Conservation (phyloP, 2,329 filamentous ascomycete genomes). For the Alternaria conjuncta region DNA sequence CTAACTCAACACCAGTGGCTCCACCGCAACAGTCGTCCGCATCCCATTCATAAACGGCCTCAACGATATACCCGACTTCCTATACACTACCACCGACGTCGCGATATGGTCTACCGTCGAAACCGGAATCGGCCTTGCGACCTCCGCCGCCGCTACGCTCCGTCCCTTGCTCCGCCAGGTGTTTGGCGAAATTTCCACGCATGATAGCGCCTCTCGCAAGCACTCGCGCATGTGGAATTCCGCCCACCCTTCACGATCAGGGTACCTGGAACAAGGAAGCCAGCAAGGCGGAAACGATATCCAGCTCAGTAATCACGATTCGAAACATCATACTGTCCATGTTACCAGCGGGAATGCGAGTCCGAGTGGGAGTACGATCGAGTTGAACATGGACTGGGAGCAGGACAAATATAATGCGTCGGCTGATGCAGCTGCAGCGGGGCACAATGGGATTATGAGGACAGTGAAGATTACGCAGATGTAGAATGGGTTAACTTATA, state of each 20-base stretch:
- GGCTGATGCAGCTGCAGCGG: not conserved
- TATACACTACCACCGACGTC: slow-evolving; percentile 21
- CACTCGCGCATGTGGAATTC: slow-evolving; percentile 17
- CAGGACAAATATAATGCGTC: not conserved
- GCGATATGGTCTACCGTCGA: slow-evolving; percentile 26
- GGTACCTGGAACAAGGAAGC: slow-evolving; percentile 17
- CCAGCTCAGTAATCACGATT: not conserved
- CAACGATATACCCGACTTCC: slow-evolving; percentile 18
- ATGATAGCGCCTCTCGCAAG: slow-evolving; percentile 16
- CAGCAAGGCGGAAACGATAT: not conserved
- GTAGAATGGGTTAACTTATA: not conserved
- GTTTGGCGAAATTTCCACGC: slow-evolving; percentile 17
- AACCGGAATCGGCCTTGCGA: slow-evolving; percentile 22
- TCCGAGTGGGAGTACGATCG: slow-evolving; percentile 14
- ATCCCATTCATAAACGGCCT: slow-evolving; percentile 19
- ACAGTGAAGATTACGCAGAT: not conserved
- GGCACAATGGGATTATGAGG: not conserved
- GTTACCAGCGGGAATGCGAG: slow-evolving; percentile 8
- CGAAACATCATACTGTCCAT: not conserved
- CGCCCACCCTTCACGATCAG: slow-evolving; percentile 15
- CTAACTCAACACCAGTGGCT: slow-evolving; percentile 13
- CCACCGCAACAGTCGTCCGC: slow-evolving; percentile 20
- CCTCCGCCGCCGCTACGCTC: slow-evolving; percentile 21
- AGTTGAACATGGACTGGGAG: slow-evolving; percentile 18
- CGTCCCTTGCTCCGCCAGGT: slow-evolving; percentile 21